Percentiles rank a stretch among this genome's conserved stretches.
phyloP scores from a whole-genome alignment of 169 alveolate genomes.

The Cyclospora cayetanensis region DNA sequence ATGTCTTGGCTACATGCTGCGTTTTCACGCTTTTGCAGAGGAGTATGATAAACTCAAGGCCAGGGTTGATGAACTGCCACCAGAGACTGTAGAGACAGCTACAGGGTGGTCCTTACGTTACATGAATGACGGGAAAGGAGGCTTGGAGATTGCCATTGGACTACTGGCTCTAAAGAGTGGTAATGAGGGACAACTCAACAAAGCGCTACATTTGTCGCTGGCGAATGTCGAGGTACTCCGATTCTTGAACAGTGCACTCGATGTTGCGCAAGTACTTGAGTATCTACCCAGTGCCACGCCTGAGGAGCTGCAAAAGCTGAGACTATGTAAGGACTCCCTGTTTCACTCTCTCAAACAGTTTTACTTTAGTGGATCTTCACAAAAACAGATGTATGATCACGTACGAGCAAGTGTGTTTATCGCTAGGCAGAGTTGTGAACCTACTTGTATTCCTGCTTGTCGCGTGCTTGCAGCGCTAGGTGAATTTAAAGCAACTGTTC shows the following conservation, averaged over 20 bases:
- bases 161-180: constrained; percentile 25
- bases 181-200: constrained; percentile 38
- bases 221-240: constrained; percentile 37
- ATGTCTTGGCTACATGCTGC: not conserved
- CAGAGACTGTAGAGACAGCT: constrained; percentile 30
- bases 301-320: constrained; percentile 34
- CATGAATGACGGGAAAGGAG: constrained; percentile 51
- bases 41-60: constrained; percentile 16
- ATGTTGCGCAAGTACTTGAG: constrained; percentile 31
- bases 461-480: constrained; percentile 28
- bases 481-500: constrained; percentile 9
- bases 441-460: no score
- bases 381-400: no score
- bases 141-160: constrained; percentile 37
- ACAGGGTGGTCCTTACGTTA: constrained; percentile 58
- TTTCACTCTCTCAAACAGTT: no score
- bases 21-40: not conserved
- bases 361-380: no score
- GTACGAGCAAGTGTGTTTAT: no score
- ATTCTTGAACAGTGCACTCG: constrained; percentile 23
- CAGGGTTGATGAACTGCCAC: constrained; percentile 14
- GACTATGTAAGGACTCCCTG: constrained; percentile 5
- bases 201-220: constrained; percentile 19
- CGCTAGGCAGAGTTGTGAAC: no score
- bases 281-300: constrained; percentile 13